phyloP scores from a whole-genome alignment of 1,139 yeast genomes.

The Lizanozyma gosingica region DNA sequence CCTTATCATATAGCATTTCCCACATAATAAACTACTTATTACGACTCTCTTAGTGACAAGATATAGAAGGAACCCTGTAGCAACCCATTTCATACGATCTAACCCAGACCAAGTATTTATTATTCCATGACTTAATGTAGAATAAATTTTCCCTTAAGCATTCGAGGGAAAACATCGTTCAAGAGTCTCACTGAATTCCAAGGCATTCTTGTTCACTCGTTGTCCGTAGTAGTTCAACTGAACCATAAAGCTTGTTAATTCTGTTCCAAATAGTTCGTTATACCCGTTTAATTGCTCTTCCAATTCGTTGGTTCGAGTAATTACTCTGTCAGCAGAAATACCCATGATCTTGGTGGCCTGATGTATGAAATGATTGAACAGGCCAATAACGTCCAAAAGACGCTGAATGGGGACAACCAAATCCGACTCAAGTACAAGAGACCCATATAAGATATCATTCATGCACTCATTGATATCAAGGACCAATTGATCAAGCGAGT shows the following conservation, averaged over 20 bases:
- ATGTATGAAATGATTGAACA: not conserved
- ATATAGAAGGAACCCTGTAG: no score
- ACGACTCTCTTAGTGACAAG: no score
- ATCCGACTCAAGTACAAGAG: not conserved
- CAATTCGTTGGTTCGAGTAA: not conserved
- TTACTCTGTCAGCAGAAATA: not conserved
- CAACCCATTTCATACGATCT: no score
- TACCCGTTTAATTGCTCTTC: not conserved
- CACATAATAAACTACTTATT: no score
- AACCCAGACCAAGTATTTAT: no score
- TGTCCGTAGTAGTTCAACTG: not conserved
- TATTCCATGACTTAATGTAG: no score
- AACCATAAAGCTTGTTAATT: not conserved
- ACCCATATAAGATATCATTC: not conserved
- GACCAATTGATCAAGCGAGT: not conserved
- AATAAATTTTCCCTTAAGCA: not conserved
- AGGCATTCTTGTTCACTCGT: not conserved
- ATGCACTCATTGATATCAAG: not conserved
- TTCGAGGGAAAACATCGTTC: not conserved
- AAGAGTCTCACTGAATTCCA: not conserved
- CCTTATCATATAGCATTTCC: no score
- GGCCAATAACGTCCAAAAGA: not conserved
- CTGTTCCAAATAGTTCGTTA: not conserved
- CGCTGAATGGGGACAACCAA: not conserved
- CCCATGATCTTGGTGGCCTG: not conserved